These are phyloP conservation scores for Sutorius eximius DNA, from an alignment of 1,284 basidiomycete species.

Conservation along the genomic window DNA sequence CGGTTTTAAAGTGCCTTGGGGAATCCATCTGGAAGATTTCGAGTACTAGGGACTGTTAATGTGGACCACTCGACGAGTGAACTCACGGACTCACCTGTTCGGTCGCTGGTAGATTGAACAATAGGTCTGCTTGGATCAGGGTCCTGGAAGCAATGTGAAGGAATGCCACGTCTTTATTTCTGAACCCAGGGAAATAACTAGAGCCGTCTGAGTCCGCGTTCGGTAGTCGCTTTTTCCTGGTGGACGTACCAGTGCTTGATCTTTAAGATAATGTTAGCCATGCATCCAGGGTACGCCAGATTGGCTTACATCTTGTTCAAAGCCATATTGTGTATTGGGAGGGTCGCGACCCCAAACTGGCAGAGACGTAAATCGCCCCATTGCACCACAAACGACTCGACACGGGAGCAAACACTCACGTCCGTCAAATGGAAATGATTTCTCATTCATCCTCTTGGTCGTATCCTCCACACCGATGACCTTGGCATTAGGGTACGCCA, in stretches of 20 bases:
- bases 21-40: slow-evolving; percentile 46
- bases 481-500: slow-evolving; percentile 76
- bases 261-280: slow-evolving; percentile 34
- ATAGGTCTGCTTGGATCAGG: slow-evolving; percentile 83
- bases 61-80: neutral
- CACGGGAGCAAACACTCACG: slow-evolving; percentile 41
- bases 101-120: slow-evolving; percentile 85
- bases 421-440: slow-evolving; percentile 55
- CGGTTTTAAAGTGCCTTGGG: slow-evolving; percentile 55
- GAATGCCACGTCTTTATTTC: slow-evolving; percentile 89
- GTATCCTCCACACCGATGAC: slow-evolving; percentile 65
- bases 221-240: neutral
- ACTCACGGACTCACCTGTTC: slow-evolving; percentile 69
- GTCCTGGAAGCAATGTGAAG: slow-evolving; percentile 78
- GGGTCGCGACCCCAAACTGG: slow-evolving; percentile 68
- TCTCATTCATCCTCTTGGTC: slow-evolving; percentile 43
- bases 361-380: neutral
- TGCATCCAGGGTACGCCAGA: neutral
- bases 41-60: slow-evolving; percentile 44
- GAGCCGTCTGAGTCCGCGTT: slow-evolving; percentile 2
- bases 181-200: slow-evolving; percentile 81
- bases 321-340: slow-evolving; percentile 69
- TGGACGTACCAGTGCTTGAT: slow-evolving; percentile 58
- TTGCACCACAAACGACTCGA: neutral
- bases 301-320: slow-evolving; percentile 71